Evolutionary conservation across 805 yeast genomes (phyloP), one percentile per base, ranked within the genome.

Genomic region (Metschnikowia colocasiae): DNA sequence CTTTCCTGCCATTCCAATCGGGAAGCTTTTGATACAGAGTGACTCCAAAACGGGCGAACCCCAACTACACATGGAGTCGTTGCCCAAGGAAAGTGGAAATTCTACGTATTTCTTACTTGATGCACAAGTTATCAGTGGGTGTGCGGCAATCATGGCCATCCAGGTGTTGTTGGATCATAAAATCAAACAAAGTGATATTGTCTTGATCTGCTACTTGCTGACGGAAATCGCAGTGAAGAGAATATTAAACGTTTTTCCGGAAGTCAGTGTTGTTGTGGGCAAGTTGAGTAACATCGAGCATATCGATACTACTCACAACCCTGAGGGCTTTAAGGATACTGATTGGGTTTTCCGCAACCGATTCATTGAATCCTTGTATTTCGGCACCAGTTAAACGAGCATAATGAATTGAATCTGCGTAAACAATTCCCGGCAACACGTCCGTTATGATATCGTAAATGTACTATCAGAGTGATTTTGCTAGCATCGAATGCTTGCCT

Each of bases 21-120:
- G 99, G 0, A 87, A 91, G 59, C 63, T 92, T 20, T 70, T 92
- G 40, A 90, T 92, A 57, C 96, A 90, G 65, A 83, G 95, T 6
- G 96, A 91, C 63, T 74, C 94, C 0, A 67, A 73, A 19, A 91
- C 98, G 0, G 98, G 98, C 7, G 98, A 92, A 66, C 98, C 99
- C 1, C 91, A 85, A 60, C 73, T 94, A 50, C 97, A 91, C 63
- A 81, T 83, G n/a, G 85, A 85, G 53, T 77, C 80, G 20, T 65
- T 92, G 32, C 97, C 97, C 0, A 61, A 65, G 0, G 51, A 45
- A 3, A 48, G 48, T 0, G 33, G 42, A 1, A 51, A 59, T 34
- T 63, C 69, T 30, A 79, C 77, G 50, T 80, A 88, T 1, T 65
- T 92, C 7, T 65, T 92, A 41, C 79, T 88, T 59, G 97, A 92